Conservation (phyloP, 192 early-diverging fungal species). For the Backusella parvicylindrica region DNA sequence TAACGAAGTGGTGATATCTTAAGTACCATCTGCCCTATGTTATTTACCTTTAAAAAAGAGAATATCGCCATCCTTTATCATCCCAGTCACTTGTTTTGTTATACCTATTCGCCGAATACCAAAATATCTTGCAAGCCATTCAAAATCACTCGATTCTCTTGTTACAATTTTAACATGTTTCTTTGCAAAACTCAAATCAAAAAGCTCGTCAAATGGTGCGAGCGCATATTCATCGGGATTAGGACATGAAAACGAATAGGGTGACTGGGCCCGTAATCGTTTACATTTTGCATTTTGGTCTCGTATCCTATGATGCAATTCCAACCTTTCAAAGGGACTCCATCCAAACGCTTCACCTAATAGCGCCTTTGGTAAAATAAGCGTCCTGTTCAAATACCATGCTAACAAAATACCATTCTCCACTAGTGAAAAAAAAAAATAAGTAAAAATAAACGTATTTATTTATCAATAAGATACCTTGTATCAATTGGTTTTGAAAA, state of each 20-base stretch:
- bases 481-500: conserved; percentile 47
- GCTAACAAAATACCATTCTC: conserved; percentile 50
- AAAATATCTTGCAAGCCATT: conserved; percentile 25
- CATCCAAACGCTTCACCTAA: conserved; percentile 41
- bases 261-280: neutral
- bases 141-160: conserved; percentile 21
- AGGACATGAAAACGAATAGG: conserved; percentile 20
- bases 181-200: conserved; percentile 30
- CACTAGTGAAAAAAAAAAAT: conserved; percentile 27
- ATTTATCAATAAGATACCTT: conserved; percentile 12
- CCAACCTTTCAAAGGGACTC: conserved; percentile 20
- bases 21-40: neutral
- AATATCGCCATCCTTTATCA: conserved; percentile 32
- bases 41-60: conserved; percentile 27
- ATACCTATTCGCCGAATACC: conserved; percentile 14
- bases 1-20: neutral
- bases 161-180: conserved; percentile 27
- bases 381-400: conserved; percentile 45
- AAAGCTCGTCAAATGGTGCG: conserved; percentile 31
- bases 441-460: neutral
- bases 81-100: conserved; percentile 3
- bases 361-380: conserved; percentile 42
- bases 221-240: conserved; percentile 17
- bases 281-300: conserved; percentile 6
- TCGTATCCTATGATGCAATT: conserved; percentile 29